Evolutionary conservation across 129 eudicot species (phyloP), one percentile per base, ranked within the genome.

Genomic region (Sambucus nigra): DNA sequence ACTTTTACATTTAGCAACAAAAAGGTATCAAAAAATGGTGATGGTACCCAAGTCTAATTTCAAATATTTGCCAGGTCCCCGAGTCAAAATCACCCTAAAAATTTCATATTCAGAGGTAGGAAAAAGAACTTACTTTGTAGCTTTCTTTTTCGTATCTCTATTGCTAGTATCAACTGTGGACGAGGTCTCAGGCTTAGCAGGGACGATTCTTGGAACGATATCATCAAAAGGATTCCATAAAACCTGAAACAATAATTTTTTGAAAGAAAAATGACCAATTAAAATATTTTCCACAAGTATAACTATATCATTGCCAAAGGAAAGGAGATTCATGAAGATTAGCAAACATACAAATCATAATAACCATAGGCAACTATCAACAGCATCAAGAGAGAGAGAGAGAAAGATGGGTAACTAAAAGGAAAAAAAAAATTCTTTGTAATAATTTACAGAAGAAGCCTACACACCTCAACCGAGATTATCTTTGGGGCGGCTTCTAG

Each of bases 181-280:
- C 50, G 79, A 28, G 53, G 80, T 62, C 63, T 76, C 61, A 55
- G 84, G 58, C 60, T 76, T 79, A 14, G 80, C 60, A 51, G 80
- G 69, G 40, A 52, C 63, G 47, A 20, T 57, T 78, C 95, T 81
- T 31, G 97, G 94, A 55, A 81, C 71, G 64, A 89, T 81, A 76
- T 89, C 97, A 65, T 89, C 97, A 74, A 89, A 89, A 45, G 97
- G 97, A 60, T 85, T 85, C 97, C 95, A 84, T 54, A 89, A 51
- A 52, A 89, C 81, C 95, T 89, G 65, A 69, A 59, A 7, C 27
- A 62, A 16, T 21, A 46, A 52, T 66, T 52, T 3, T n/a, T 53
- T 24, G 33, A 53, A 40, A 47, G 27, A 62, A 59, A 51, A 47
- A 8, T 14, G 35, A 9, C 40, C 42, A 63, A 19, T 39, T 16